Conservation (phyloP, 2,329 filamentous ascomycete species). For the Hymenotorrendiella dingleyae region DNA sequence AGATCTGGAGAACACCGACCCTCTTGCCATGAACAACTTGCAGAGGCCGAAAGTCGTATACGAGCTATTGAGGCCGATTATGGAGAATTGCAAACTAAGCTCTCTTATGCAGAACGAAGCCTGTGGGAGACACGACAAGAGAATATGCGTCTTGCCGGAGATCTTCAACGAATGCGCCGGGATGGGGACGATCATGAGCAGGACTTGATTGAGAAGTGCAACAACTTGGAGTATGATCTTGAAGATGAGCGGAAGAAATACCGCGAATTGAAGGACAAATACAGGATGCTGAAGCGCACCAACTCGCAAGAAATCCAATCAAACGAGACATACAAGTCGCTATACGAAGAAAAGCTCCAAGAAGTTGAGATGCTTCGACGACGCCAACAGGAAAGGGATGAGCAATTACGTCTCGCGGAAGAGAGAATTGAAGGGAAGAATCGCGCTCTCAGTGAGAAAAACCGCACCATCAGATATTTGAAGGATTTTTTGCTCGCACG, state of each 20-base stretch:
- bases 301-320: slow-evolving; percentile 1
- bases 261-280: slow-evolving; percentile 20
- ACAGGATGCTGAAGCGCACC: slow-evolving; percentile 15
- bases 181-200: slow-evolving; percentile 11
- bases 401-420: slow-evolving; percentile 11
- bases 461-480: slow-evolving; percentile 1
- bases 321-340: slow-evolving; percentile 10
- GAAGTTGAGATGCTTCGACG: slow-evolving; percentile 19
- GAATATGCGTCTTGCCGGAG: too few species aligned
- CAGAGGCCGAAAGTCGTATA: slow-evolving; percentile 16
- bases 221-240: slow-evolving; percentile 12
- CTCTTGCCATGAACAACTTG: slow-evolving; percentile 14
- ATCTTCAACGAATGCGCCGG: not conserved
- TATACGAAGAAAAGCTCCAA: slow-evolving; percentile 20
- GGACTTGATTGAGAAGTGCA: slow-evolving; percentile 8
- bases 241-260: slow-evolving; percentile 12
- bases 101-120: slow-evolving; percentile 16
- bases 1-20: slow-evolving; percentile 1
- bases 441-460: not conserved
- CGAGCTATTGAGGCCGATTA: slow-evolving; percentile 13
- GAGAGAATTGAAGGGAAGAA: slow-evolving; percentile 12
- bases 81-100: slow-evolving; percentile 11
- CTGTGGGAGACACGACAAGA: slow-evolving; percentile 14
- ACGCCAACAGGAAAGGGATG: slow-evolving; percentile 14
- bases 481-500: slow-evolving; percentile 13